Evolutionary conservation across 2,329 filamentous ascomycete species (phyloP).

Genomic region (Colletotrichum siamense): DNA sequence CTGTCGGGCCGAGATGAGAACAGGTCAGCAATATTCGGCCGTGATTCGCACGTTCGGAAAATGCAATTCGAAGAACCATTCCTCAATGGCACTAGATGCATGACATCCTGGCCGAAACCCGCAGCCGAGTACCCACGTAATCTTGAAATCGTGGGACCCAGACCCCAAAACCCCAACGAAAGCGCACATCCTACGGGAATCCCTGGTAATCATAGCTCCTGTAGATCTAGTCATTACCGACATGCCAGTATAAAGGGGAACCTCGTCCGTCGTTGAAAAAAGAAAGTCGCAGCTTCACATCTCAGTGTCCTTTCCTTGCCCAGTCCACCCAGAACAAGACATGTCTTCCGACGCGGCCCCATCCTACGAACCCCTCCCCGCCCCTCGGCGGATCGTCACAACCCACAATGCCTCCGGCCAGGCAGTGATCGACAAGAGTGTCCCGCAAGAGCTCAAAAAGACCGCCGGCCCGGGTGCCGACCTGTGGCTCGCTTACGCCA

Average conservation of each 20-base stretch:
- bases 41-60: background rate
- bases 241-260: background rate
- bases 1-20: background rate
- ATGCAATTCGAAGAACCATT: background rate
- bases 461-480: conserved; percentile 20
- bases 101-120: background rate
- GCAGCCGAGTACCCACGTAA: background rate
- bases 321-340: background rate
- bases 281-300: background rate
- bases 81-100: background rate
- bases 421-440: conserved; percentile 36
- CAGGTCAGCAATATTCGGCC: background rate
- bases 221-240: background rate
- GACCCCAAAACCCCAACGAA: background rate
- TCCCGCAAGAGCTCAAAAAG: conserved; percentile 20
- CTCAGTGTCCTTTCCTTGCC: background rate
- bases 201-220: background rate
- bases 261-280: background rate
- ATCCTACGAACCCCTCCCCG: background rate
- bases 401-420: conserved; percentile 37
- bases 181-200: background rate
- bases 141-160: background rate
- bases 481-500: conserved; percentile 30
- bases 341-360: background rate
- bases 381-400: conserved; percentile 26